These are phyloP conservation scores for Pueraria montana DNA, from an alignment of 306 rosid species.

Conservation along the genomic window DNA sequence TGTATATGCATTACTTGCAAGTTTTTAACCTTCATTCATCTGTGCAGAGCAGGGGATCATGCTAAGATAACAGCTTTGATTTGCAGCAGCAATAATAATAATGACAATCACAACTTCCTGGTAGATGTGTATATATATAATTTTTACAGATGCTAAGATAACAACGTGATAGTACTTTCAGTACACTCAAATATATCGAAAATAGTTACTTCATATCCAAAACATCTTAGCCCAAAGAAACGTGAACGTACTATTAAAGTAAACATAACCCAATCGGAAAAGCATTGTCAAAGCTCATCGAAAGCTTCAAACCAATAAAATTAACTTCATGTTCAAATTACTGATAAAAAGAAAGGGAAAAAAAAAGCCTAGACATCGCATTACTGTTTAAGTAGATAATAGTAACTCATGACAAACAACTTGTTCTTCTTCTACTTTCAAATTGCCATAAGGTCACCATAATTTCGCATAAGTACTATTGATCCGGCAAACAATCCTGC, in stretches of 20 bases:
- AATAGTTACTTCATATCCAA: conserved; percentile 39
- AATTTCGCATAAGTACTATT: conserved; percentile 73
- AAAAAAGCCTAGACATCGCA: conserved; percentile 5
- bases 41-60: background rate
- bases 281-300: background rate
- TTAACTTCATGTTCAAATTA: conserved; percentile 34
- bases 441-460: conserved; percentile 91
- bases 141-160: no score
- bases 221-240: conserved; percentile 14
- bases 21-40: background rate
- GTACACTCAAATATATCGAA: background rate
- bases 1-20: background rate
- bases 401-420: conserved; percentile 37
- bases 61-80: background rate
- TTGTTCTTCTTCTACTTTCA: conserved; percentile 52
- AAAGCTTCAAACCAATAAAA: conserved; percentile 17
- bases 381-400: conserved; percentile 24
- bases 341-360: background rate
- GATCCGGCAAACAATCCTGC: conserved; percentile 81
- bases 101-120: no score
- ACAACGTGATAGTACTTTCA: no score
- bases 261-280: conserved; percentile 25
- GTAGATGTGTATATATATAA: no score
- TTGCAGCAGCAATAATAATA: background rate
- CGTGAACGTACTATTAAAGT: conserved; percentile 3